phyloP scores from a whole-genome alignment of 768 basidiomycete species.

The Podaxis rugospora region DNA sequence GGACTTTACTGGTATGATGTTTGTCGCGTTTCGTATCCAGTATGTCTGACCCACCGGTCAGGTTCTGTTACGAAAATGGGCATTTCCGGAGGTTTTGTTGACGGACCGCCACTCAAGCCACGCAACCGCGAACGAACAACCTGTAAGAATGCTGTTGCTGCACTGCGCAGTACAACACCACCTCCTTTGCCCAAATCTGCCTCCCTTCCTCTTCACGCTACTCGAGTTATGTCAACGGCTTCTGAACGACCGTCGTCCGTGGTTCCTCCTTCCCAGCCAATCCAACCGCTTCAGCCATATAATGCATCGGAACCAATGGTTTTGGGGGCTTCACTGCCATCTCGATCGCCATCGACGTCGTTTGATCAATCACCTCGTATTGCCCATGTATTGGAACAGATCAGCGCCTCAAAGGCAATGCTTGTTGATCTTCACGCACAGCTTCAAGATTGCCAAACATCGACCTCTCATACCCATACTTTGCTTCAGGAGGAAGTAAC shows the following conservation, averaged over 20 bases:
- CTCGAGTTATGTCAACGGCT: conserved; percentile 33
- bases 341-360: conserved; percentile 36
- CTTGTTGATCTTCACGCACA: conserved; percentile 69
- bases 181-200: conserved; percentile 83
- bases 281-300: conserved; percentile 18
- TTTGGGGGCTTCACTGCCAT: conserved; percentile 26
- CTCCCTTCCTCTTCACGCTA: conserved; percentile 71
- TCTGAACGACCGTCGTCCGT: conserved; percentile 26
- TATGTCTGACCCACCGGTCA: conserved; percentile 18
- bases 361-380: conserved; percentile 69
- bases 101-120: conserved; percentile 52
- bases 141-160: conserved; percentile 30
- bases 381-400: conserved; percentile 72
- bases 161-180: conserved; percentile 65
- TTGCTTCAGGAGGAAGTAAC: conserved; percentile 73
- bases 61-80: conserved; percentile 50
- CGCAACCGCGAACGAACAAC: conserved; percentile 55
- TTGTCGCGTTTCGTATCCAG: neutral
- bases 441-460: conserved; percentile 54
- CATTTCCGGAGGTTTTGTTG: conserved; percentile 35
- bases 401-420: conserved; percentile 54
- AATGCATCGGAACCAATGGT: conserved; percentile 24
- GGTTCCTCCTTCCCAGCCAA: conserved; percentile 22
- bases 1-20: conserved; percentile 56
- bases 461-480: conserved; percentile 55